Conservation (phyloP, 345 rosid species). For the Melaleuca alternifolia region DNA sequence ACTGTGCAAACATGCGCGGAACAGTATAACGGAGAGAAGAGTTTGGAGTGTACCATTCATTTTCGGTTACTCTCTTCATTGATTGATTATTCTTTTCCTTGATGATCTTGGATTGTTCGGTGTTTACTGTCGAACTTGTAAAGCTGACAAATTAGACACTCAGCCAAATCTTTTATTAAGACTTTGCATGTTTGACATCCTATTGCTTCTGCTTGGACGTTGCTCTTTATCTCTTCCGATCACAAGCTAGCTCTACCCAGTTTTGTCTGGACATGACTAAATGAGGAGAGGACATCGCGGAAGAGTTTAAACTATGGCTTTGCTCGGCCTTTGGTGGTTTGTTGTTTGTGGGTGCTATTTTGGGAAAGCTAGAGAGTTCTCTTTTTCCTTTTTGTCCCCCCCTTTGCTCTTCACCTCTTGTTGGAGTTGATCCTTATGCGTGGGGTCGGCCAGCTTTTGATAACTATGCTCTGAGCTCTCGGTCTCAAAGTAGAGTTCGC, state of each 20-base stretch:
- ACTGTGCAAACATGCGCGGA: conserved; percentile 13
- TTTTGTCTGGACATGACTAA: not conserved
- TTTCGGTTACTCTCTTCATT: not conserved
- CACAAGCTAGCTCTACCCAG: not conserved
- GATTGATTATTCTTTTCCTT: not conserved
- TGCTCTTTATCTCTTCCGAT: not conserved
- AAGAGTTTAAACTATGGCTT: not conserved
- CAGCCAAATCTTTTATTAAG: not conserved
- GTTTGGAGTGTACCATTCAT: conserved; percentile 15
- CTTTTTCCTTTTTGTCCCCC: not conserved
- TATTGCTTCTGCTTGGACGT: conserved; percentile 2
- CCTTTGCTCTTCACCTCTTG: not conserved
- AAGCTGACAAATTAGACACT: not conserved
- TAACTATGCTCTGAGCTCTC: not conserved
- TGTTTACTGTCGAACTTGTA: not conserved
- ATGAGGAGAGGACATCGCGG: not conserved
- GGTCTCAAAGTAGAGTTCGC: not conserved
- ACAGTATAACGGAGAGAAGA: conserved; percentile 24
- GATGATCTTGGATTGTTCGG: not conserved
- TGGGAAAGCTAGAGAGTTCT: not conserved
- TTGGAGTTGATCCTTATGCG: not conserved
- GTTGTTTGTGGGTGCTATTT: not conserved
- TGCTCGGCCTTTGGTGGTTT: not conserved
- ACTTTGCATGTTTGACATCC: not conserved
- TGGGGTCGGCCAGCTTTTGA: not conserved